Percentiles rank a stretch among this genome's conserved stretches.
These are phyloP conservation scores for Amoebophrya sp. DNA, from an alignment of 169 alveolate genomes.

Conservation along the genomic window DNA sequence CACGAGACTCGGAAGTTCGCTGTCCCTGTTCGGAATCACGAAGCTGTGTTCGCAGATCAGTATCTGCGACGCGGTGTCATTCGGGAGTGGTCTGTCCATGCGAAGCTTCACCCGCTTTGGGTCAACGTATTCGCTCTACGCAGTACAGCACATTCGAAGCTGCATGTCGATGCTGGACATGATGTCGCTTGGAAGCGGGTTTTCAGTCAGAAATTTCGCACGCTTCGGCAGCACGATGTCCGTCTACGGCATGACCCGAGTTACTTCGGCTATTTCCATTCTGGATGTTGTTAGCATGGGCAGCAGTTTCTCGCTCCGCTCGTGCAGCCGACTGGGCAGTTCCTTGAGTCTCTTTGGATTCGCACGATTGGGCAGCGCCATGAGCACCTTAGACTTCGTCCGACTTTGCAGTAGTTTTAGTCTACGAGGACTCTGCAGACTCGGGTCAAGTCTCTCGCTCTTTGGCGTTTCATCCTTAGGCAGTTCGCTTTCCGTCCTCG, in stretches of 20 bases:
- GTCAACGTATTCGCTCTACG: neutral
- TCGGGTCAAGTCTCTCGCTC: constrained; percentile 19
- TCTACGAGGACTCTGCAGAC: neutral
- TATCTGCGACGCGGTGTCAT: neutral
- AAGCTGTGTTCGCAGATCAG: neutral
- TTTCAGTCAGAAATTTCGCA: neutral
- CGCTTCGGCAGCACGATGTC: constrained; percentile 22
- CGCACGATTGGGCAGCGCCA: neutral
- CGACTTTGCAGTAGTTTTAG: neutral
- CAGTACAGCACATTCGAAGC: neutral
- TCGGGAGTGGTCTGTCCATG: constrained; percentile 25
- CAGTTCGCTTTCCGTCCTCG: neutral
- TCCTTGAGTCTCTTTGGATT: neutral
- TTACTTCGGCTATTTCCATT: neutral
- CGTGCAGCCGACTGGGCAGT: neutral
- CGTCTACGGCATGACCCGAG: neutral
- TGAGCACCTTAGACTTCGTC: neutral
- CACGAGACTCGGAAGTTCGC: neutral
- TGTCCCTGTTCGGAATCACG: neutral
- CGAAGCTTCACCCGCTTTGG: neutral
- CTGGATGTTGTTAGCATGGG: neutral
- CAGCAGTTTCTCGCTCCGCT: neutral
- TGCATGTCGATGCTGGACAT: constrained; percentile 1
- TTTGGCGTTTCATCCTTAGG: constrained; percentile 2
- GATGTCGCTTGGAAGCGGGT: neutral